Base-by-base conservation (phyloP, 2,329 filamentous ascomycete species). In the Alternaria novae-zelandiae region DNA sequence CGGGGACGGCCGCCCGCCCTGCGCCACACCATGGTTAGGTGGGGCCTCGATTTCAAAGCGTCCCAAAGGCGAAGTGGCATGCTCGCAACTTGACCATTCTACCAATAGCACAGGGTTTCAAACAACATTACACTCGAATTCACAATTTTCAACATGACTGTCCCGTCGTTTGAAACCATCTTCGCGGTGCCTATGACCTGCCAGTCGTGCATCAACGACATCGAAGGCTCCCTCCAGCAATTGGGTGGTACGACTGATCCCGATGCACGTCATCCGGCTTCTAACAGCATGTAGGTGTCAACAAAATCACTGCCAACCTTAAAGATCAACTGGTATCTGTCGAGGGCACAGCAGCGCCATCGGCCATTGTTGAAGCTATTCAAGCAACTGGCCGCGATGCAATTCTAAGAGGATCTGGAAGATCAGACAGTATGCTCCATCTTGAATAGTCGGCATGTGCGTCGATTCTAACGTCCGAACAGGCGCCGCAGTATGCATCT, bases 141-240 rank as follows among this genome's bases (percentile, higher is more conserved):
- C 6, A 21, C 46, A 36, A 45, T 32, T 21, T 44, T 55, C 54
- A 71, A 53, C 13, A 79, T 79, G 77, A 73, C 73, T 13, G 71
- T 79, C 23, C 76, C 76, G 8, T 61, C 69, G 13, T 79, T 79
- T 43, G 77, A 98, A 91, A 97, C 95, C 65, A 91, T 95, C 69
- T 98, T 98, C 81, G 94, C 95, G 68, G 96, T 98, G 72, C 94
- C 94, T 59, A 90, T 98, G 85, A 93, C 90, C 82, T 98, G 96
- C 83, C 91, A 97, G 74, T 85, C 87, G 76, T 98, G 96, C 83
- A 89, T 97, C 80, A 91, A 94, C 80, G 90, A 93, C 74, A 90
- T 99, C 78, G 93, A 93, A 74, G 87, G 88, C 67, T 90, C 93
- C 51, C 83, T 98, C 54, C 87, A 91, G 80, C 89, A 91, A 75